A percentile compares a stretch with the other conserved stretches of the same genome.
Conservation (phyloP, 768 basidiomycete genomes). For the Candolleomyces eurysporus region DNA sequence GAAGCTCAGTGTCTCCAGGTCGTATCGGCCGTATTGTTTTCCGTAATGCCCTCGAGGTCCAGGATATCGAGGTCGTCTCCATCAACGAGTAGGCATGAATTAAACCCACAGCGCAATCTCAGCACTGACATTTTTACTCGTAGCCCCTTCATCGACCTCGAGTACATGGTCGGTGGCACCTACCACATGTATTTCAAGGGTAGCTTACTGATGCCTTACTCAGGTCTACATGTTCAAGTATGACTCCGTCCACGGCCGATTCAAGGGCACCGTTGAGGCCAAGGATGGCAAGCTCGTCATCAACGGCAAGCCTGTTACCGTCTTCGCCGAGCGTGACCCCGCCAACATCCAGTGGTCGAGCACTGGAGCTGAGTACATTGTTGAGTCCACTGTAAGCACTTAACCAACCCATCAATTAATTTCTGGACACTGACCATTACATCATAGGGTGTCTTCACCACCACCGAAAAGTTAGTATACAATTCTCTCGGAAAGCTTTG, state of each 20-base stretch:
- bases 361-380: slow-evolving; percentile 86
- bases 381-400: slow-evolving; percentile 85
- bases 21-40: slow-evolving; percentile 99
- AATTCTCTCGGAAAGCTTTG: slow-evolving; percentile 8
- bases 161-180: slow-evolving; percentile 78
- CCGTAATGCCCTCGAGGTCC: slow-evolving; percentile 83
- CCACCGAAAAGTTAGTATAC: slow-evolving; percentile 70
- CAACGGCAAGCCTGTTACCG: slow-evolving; percentile 70
- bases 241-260: slow-evolving; percentile 91
- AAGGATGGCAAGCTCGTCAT: slow-evolving; percentile 90
- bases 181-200: background rate
- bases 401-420: slow-evolving; percentile 11
- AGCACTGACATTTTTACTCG: background rate
- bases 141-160: slow-evolving; percentile 95
- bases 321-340: slow-evolving; percentile 88
- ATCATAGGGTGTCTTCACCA: slow-evolving; percentile 93
- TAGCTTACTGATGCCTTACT: background rate
- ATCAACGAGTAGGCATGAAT: slow-evolving; percentile 78
- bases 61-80: slow-evolving; percentile 83
- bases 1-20: slow-evolving; percentile 47
- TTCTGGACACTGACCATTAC: slow-evolving; percentile 15
- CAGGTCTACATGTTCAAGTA: slow-evolving; percentile 99
- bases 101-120: background rate
- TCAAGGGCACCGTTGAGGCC: slow-evolving; percentile 78
- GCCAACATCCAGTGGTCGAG: slow-evolving; percentile 78